Evolutionary conservation across 2,329 filamentous ascomycete species (phyloP).

Genomic region (Aspergillus unguis): DNA sequence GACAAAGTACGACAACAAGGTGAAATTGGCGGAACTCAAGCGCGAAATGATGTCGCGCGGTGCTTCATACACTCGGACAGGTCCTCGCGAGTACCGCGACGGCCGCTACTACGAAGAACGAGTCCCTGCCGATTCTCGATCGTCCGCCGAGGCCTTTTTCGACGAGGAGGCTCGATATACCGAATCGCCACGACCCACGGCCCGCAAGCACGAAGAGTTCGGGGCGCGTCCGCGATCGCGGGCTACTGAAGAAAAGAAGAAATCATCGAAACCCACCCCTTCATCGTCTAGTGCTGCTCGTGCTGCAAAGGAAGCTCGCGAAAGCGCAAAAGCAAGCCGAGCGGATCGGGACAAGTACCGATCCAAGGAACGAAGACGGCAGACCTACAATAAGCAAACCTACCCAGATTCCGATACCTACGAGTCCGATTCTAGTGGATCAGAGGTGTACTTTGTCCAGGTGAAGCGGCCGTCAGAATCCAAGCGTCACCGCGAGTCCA

Average conservation of each 20-base stretch:
- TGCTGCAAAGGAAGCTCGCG: conserved; percentile 35
- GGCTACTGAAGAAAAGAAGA: conserved; percentile 38
- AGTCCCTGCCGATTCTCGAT: conserved; percentile 30
- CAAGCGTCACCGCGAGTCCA: conserved; percentile 25
- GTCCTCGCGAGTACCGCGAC: conserved; percentile 39
- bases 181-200: conserved; percentile 37
- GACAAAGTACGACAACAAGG: conserved; percentile 72
- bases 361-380: conserved; percentile 43
- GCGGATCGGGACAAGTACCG: conserved; percentile 38
- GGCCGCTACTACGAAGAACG: conserved; percentile 45
- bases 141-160: conserved; percentile 23
- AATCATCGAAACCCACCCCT: conserved; percentile 26
- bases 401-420: not conserved
- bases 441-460: not conserved
- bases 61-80: conserved; percentile 19
- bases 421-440: conserved; percentile 1
- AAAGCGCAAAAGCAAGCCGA: conserved; percentile 30
- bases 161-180: conserved; percentile 38
- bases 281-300: conserved; percentile 23
- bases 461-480: conserved; percentile 22
- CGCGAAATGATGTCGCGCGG: conserved; percentile 52
- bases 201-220: conserved; percentile 41
- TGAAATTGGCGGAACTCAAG: conserved; percentile 64
- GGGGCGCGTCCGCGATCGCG: conserved; percentile 33
- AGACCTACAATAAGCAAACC: conserved; percentile 39